phyloP scores from a whole-genome alignment of 1,284 basidiomycete species.

The Pyrrhoderma noxium region DNA sequence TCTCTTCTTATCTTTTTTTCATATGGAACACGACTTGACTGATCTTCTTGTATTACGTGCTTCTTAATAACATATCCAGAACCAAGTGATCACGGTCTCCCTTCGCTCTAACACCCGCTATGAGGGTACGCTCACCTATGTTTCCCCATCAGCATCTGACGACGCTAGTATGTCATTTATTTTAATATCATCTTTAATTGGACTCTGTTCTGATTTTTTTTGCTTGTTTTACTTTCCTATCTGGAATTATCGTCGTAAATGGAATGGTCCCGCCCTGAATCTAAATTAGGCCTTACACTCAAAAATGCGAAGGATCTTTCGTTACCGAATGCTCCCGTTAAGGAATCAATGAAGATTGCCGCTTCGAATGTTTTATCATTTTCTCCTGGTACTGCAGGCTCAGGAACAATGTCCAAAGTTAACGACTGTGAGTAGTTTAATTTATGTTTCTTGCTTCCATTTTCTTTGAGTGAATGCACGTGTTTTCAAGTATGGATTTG shows the following conservation, averaged over 20 bases:
- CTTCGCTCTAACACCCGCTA: conserved; percentile 15
- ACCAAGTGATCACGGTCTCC: conserved; percentile 16
- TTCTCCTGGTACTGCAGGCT: conserved; percentile 65
- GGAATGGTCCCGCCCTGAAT: not conserved
- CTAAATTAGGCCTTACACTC: conserved; percentile 49
- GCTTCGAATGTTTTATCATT: conserved; percentile 65
- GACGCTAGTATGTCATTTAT: conserved; percentile 16
- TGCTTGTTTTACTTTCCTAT: not conserved
- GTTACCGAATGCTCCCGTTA: conserved; percentile 54
- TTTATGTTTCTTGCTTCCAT: not conserved
- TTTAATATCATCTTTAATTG: not conserved
- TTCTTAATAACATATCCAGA: too few species aligned
- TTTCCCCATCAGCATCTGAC: conserved; percentile 16
- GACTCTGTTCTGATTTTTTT: conserved; percentile 6
- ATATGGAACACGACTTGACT: not conserved
- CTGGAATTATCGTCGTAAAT: not conserved
- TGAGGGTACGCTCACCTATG: conserved; percentile 17
- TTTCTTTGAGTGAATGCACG: too few species aligned
- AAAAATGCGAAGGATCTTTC: conserved; percentile 67
- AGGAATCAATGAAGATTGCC: conserved; percentile 60
- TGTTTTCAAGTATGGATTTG: too few species aligned
- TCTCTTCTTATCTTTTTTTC: not conserved
- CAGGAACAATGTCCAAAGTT: conserved; percentile 54
- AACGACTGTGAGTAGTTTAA: conserved; percentile 34
- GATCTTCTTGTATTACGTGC: not conserved